phyloP scores from a whole-genome alignment of 176 grass and related monocot genomes.

The Tuctoria greenei region DNA sequence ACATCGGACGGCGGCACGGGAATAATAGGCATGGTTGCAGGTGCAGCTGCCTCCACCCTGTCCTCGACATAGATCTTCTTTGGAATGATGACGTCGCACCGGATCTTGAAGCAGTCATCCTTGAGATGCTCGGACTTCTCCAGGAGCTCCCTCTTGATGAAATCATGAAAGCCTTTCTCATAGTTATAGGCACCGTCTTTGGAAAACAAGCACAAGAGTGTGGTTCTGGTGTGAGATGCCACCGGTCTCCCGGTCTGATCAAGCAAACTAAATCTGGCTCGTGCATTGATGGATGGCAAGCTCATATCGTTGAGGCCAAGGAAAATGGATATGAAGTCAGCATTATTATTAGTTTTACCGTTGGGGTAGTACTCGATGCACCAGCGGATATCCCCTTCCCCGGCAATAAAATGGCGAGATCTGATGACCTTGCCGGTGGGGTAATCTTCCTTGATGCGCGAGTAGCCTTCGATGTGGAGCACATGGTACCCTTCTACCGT shows the following conservation, averaged over 20 bases:
- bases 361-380: neutral
- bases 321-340: neutral
- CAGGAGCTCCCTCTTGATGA: neutral
- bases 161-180: neutral
- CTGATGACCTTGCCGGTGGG: neutral
- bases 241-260: constrained; percentile 5
- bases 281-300: too few relatives aligned
- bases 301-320: too few relatives aligned
- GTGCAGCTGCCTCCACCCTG: too few relatives aligned
- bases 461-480: neutral
- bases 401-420: neutral
- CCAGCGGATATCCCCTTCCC: neutral
- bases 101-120: neutral
- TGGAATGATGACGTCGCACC: constrained; percentile 14
- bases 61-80: too few relatives aligned
- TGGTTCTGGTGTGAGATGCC: neutral
- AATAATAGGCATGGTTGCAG: too few relatives aligned
- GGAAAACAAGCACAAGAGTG: too few relatives aligned
- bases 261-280: neutral
- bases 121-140: neutral
- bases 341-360: neutral
- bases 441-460: neutral
- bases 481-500: neutral
- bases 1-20: neutral
- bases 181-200: too few relatives aligned